Evolutionary conservation across 2,329 filamentous ascomycete species (phyloP), one percentile per base, ranked within the genome.

Genomic region (Penicillium sp.): DNA sequence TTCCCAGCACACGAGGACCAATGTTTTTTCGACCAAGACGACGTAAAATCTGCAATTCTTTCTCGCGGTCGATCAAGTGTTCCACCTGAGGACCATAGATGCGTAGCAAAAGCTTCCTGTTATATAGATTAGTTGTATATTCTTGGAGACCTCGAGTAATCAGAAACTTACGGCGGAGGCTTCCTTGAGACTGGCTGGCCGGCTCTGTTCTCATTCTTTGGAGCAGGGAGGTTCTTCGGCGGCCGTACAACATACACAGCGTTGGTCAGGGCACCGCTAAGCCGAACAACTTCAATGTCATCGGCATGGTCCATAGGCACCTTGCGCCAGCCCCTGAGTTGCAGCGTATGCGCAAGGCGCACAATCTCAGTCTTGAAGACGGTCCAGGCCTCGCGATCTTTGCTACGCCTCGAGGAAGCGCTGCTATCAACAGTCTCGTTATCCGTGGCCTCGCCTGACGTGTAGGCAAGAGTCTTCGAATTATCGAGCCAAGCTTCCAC

Each of bases 51-150:
- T 86, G 84, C 14, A 99, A 79, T 69, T 99, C 94, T 22, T 88
- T 88, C 50, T 96, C 89, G 54, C 94, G 84, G 69, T 99, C 92
- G 63, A 99, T 99, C 39, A 99, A 81, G 69, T 97, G 90, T 66
- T 96, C 92, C 2, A 95, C 92, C 65, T 97, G 90, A 0, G 92
- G 91, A 0, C 94, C 94, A 63, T 99, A 99, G 53, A 99, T 88
- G 35, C 94, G 87, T 16, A 99, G 79, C 0, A 99, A 80, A 2
- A 99, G 78, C 70, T 95, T 96, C 3, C 80, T 82, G 46, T 18
- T 13, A 27, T 2, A 27, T 0, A 27, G 4, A 4, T 42, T 11
- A 27, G 25, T 27, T 27, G 4, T 4, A 10, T 4, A 5, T n/a
- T n/a, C 13, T 16, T 9, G 1, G 7, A n/a, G 20, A 10, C 39